Conservation (phyloP, 1,284 basidiomycete species). For the Marasmius fiardii region DNA sequence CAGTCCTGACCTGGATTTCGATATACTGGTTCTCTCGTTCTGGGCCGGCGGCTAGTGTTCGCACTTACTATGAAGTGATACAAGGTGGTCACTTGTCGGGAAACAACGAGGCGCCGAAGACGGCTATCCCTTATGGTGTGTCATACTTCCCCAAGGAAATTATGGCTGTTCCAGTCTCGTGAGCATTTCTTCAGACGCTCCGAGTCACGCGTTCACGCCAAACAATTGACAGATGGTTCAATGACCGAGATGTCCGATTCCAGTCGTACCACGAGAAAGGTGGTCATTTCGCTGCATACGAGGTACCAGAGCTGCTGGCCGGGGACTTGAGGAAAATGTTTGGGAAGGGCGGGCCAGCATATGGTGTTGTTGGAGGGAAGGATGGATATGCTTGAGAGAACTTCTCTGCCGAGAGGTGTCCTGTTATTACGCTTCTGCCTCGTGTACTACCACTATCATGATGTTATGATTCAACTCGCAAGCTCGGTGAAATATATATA, state of each 20-base stretch:
- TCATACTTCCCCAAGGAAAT: slow-evolving; percentile 30
- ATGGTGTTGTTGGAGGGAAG: slow-evolving; percentile 7
- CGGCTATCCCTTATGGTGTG: slow-evolving; percentile 26
- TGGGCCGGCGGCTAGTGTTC: slow-evolving; percentile 32
- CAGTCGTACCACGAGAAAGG: slow-evolving; percentile 3
- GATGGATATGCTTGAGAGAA: slow-evolving; percentile 3
- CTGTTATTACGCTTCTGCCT: no score
- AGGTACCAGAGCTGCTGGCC: slow-evolving; percentile 6
- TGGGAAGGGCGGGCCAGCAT: slow-evolving; percentile 9
- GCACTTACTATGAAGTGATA: slow-evolving; percentile 34
- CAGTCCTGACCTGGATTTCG: slow-evolving; percentile 38
- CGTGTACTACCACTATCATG: no score
- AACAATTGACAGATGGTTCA: not conserved
- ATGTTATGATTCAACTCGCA: no score
- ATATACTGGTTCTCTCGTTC: slow-evolving; percentile 36
- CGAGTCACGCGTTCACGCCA: no score
- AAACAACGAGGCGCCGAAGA: not conserved
- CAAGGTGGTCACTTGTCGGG: not conserved
- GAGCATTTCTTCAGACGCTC: not conserved
- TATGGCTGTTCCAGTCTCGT: not conserved
- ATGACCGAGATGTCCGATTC: slow-evolving; percentile 4
- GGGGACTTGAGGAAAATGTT: slow-evolving; percentile 9
- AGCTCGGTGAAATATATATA: no score
- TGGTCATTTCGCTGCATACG: slow-evolving; percentile 13
- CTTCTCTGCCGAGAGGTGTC: no score